phyloP scores from a whole-genome alignment of 306 rosid species.

The Boehmeria nivea region DNA sequence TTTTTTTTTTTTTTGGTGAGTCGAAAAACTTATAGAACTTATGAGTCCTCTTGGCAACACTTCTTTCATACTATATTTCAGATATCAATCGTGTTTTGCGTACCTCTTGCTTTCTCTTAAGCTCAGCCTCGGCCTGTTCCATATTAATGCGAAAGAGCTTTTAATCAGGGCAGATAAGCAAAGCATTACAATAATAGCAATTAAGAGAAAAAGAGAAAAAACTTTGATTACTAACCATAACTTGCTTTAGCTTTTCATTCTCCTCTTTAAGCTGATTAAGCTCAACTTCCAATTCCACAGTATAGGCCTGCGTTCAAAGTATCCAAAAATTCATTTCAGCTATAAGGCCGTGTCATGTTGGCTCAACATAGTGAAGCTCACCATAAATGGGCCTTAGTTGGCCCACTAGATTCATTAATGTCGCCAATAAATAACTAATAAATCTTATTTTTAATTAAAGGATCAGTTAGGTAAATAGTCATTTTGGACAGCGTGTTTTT shows the following conservation, averaged over 20 bases:
- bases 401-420: no score
- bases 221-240: slow-evolving; percentile 32
- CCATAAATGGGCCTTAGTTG: no score
- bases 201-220: background rate
- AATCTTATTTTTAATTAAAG: no score
- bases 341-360: no score
- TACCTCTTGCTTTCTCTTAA: slow-evolving; percentile 53
- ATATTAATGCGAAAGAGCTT: slow-evolving; percentile 3
- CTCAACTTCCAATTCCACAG: slow-evolving; percentile 69
- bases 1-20: no score
- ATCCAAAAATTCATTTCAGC: background rate
- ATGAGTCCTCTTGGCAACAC: background rate
- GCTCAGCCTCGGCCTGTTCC: slow-evolving; percentile 50
- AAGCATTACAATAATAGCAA: background rate
- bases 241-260: slow-evolving; percentile 49
- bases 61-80: no score
- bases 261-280: slow-evolving; percentile 47
- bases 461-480: no score
- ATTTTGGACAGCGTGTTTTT: no score
- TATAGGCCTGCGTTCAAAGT: slow-evolving; percentile 50
- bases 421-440: no score
- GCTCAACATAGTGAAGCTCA: no score
- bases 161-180: background rate
- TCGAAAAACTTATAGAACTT: background rate
- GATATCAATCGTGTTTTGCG: no score